Evolutionary conservation across 78 protist species (phyloP), one percentile per base, ranked within the genome.

Genomic region (Blattamonas nauphoetae): DNA sequence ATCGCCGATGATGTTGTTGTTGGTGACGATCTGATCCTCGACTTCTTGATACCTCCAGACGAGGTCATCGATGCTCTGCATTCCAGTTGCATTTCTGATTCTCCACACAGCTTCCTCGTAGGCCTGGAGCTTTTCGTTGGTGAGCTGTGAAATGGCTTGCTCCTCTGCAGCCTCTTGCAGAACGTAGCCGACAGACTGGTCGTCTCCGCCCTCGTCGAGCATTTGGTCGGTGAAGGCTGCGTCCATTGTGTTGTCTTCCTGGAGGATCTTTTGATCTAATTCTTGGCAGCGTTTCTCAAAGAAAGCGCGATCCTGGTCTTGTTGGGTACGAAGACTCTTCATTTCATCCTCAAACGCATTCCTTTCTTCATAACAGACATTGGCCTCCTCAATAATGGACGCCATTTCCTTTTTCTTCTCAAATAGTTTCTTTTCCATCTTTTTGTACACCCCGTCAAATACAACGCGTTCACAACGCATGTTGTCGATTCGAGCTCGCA

Each of bases 1-100:
- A 35, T 84, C 86, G 2, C 36, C 1, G 43, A 84, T 1, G 44
- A 45, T 45, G 64, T 84, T 45, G 38, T 0, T 45, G 77, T 6
- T 45, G 6, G 63, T 38, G 44, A 42, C 91, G 32, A 45, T n/a
- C 46, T 77, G 42, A 85, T 93, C 97, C 90, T 95, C 97, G 1
- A 88, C 78, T 0, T 89, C 86, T 42, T 87, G 46, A 88, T 91
- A 92, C 21, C 82, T 35, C 36, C 42, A 3, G 41, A 92, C 94
- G 36, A 95, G 88, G 84, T 86, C 92, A 44, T 85, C 94, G 45
- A 93, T 88, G 78, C 88, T 89, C 11, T 43, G 0, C 42, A 92
- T 90, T 44, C 91, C 93, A 1, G 97, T 95, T 34, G 94, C 94
- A 4, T 33, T 88, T 78, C 87, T 89, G 84, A 93, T 93, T 77